A percentile compares a stretch with the other conserved stretches of the same genome.
Conservation (phyloP, 352 stramenopile species). For the Globisporangium megalacanthum region DNA sequence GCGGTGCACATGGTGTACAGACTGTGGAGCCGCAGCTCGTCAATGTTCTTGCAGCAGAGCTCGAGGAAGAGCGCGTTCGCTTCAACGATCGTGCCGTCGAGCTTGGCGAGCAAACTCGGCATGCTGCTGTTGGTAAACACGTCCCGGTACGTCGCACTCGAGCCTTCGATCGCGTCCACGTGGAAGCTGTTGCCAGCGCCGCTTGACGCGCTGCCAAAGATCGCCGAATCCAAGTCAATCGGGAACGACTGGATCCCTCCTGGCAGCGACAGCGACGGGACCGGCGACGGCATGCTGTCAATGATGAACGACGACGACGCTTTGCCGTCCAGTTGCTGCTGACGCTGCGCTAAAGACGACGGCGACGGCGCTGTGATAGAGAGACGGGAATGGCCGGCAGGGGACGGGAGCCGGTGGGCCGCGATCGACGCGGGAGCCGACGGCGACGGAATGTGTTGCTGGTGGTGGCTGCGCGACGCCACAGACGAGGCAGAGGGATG, state of each 20-base stretch:
- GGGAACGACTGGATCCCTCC: conserved; percentile 57
- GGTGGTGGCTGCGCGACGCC: not conserved
- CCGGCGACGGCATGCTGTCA: conserved; percentile 68
- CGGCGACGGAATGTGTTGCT: conserved; percentile 17
- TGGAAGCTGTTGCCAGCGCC: conserved; percentile 7
- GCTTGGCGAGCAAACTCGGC: conserved; percentile 65
- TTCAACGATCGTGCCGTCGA: conserved; percentile 77
- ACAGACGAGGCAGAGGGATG: conserved; percentile 8
- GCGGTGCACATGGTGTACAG: conserved; percentile 79
- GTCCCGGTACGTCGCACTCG: conserved; percentile 59
- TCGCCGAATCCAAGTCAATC: conserved; percentile 50
- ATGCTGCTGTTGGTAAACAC: conserved; percentile 78
- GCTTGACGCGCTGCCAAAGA: conserved; percentile 22
- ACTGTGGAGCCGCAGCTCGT: conserved; percentile 70
- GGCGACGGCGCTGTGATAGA: conserved; percentile 48
- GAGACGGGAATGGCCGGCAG: conserved; percentile 26
- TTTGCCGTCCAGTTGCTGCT: conserved; percentile 20
- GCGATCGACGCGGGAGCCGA: conserved; percentile 12
- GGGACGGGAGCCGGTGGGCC: conserved; percentile 26
- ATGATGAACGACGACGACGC: conserved; percentile 48
- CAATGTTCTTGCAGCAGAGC: conserved; percentile 74
- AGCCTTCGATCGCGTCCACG: conserved; percentile 56
- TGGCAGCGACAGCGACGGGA: conserved; percentile 61
- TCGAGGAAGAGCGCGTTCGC: conserved; percentile 74
- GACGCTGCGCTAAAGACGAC: conserved; percentile 8